These are phyloP conservation scores for Herpotrichia juniperi DNA, from an alignment of 2,329 filamentous ascomycete species.

Conservation along the genomic window DNA sequence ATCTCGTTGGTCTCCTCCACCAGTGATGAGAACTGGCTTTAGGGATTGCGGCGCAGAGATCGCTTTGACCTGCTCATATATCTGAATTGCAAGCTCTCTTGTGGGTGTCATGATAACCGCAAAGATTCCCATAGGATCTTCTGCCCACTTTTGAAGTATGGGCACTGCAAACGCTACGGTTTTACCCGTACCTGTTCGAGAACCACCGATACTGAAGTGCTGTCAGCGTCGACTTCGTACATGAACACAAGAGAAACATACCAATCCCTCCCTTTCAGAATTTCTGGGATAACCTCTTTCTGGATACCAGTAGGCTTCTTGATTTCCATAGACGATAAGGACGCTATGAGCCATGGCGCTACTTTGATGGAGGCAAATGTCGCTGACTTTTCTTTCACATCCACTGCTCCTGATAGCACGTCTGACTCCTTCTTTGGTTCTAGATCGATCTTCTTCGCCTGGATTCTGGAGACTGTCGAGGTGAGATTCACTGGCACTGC, in stretches of 20 bases:
- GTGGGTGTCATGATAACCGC: constrained; percentile 77
- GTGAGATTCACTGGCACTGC: constrained; percentile 14
- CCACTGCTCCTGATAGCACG: constrained; percentile 3
- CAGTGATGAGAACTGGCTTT: constrained; percentile 88
- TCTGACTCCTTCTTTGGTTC: constrained; percentile 9
- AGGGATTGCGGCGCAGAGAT: constrained; percentile 87
- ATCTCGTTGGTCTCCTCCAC: constrained; percentile 87
- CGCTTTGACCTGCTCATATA: constrained; percentile 94
- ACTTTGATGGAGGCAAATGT: constrained; percentile 77
- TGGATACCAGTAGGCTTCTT: constrained; percentile 91
- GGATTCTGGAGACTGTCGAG: constrained; percentile 42
- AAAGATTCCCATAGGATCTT: constrained; percentile 91
- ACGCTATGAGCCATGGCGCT: constrained; percentile 85
- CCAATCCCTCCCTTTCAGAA: constrained; percentile 87
- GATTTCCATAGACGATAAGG: constrained; percentile 79
- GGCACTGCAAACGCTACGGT: constrained; percentile 95
- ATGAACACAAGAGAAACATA: not conserved
- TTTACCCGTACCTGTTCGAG: constrained; percentile 94
- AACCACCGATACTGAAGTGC: constrained; percentile 73
- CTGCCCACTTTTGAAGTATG: constrained; percentile 90
- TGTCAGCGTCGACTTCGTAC: not conserved
- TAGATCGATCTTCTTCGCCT: constrained; percentile 30
- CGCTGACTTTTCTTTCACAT: constrained; percentile 50
- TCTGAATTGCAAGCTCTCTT: constrained; percentile 90
- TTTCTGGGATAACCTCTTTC: constrained; percentile 89